phyloP scores from a whole-genome alignment of 1,139 yeast genomes.

The Zhuliangozyma parablackwelliae region DNA sequence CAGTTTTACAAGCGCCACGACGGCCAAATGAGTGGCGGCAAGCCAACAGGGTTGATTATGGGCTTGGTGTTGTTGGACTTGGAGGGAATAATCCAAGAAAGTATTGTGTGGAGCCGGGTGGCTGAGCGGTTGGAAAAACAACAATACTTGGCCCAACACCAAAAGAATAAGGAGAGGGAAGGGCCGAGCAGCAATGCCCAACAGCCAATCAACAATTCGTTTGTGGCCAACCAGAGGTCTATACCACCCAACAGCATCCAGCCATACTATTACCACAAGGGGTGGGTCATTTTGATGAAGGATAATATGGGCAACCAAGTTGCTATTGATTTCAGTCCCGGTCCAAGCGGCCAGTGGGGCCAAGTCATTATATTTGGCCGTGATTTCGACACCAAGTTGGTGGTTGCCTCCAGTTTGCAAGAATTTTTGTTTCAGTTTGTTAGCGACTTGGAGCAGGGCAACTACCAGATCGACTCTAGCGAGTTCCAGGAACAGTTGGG shows the following conservation, averaged over 20 bases:
- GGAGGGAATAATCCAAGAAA: conserved; percentile 67
- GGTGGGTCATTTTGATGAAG: conserved; percentile 58
- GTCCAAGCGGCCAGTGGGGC: conserved; percentile 57
- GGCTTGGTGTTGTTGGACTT: conserved; percentile 69
- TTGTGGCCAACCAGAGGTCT: conserved; percentile 49
- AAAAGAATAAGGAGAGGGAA: conserved; percentile 14
- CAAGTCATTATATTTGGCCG: conserved; percentile 62
- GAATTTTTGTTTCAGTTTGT: conserved; percentile 49
- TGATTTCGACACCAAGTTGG: conserved; percentile 59
- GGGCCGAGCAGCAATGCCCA: conserved; percentile 1
- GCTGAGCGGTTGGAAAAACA: conserved; percentile 49
- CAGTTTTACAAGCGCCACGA: conserved; percentile 74
- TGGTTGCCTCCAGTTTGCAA: conserved; percentile 51
- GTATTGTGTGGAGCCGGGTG: conserved; percentile 69
- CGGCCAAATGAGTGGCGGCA: conserved; percentile 76
- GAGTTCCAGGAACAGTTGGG: conserved; percentile 29
- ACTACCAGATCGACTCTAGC: conserved; percentile 46
- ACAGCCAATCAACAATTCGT: conserved; percentile 19
- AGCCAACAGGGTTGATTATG: conserved; percentile 69
- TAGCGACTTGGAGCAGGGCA: conserved; percentile 51
- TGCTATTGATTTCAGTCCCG: conserved; percentile 61
- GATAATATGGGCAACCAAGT: conserved; percentile 60
- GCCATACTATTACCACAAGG: conserved; percentile 50
- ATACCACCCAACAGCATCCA: conserved; percentile 56
- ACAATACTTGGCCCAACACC: conserved; percentile 29